Evolutionary conservation across 306 rosid species (phyloP).

Genomic region (Cucumis sativus): Cucumber_9930_V3 NC_026659.2:24482501-24483000

Average conservation of each 20-base stretch:
- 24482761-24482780: not conserved
- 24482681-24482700: constrained; percentile 64
- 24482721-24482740: not conserved
- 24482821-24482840: not conserved
- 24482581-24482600: not conserved
- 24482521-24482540: not conserved
- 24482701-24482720: constrained; percentile 66
- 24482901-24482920: not conserved
- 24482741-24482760: not conserved
- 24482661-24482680: constrained; percentile 88
- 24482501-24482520: not conserved
- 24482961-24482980: not conserved
- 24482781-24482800: not conserved
- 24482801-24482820: not conserved
- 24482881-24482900: not conserved
- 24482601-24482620: not conserved
- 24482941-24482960: not conserved
- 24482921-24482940: not conserved
- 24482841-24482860: not conserved
- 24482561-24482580: not conserved
- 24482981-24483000: not conserved
- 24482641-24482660: constrained; percentile 89
- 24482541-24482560: not conserved
- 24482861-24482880: not conserved
- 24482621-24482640: constrained; percentile 84